phyloP scores from a whole-genome alignment of 345 rosid genomes.

The Aquilaria malaccensis region DNA sequence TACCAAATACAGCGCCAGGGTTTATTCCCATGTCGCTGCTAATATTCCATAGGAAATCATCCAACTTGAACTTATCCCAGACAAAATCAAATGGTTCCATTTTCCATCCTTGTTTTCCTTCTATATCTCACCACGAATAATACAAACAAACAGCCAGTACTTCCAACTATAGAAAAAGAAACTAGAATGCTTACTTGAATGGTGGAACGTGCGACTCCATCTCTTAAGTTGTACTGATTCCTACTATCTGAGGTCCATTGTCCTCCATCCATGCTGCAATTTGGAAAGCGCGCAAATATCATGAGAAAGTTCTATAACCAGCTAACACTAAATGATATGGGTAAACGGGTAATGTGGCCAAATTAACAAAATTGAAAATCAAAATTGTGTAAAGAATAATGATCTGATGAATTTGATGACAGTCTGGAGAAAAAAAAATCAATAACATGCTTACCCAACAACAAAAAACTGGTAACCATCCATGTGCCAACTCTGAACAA shows the following conservation, averaged over 20 bases:
- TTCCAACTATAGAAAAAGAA: too few relatives aligned
- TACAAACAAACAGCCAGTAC: too few relatives aligned
- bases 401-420: not conserved
- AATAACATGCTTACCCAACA: conserved; percentile 65
- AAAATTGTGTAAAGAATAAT: not conserved
- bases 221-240: conserved; percentile 55
- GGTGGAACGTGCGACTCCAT: conserved; percentile 63
- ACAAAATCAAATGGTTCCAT: too few relatives aligned
- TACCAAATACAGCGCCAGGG: not conserved
- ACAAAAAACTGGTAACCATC: conserved; percentile 84
- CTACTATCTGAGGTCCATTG: conserved; percentile 74
- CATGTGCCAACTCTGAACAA: conserved; percentile 84
- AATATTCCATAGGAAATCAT: not conserved
- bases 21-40: not conserved
- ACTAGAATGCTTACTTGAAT: conserved; percentile 34
- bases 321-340: not conserved
- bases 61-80: too few relatives aligned
- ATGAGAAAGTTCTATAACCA: too few relatives aligned
- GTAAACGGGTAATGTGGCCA: not conserved
- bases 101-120: too few relatives aligned
- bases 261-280: conserved; percentile 78
- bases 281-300: not conserved
- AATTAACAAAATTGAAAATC: not conserved
- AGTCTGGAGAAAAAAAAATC: not conserved
- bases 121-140: too few relatives aligned